phyloP scores from a whole-genome alignment of 164 flowering plant genomes.

The Taxillus chinensis region DNA sequence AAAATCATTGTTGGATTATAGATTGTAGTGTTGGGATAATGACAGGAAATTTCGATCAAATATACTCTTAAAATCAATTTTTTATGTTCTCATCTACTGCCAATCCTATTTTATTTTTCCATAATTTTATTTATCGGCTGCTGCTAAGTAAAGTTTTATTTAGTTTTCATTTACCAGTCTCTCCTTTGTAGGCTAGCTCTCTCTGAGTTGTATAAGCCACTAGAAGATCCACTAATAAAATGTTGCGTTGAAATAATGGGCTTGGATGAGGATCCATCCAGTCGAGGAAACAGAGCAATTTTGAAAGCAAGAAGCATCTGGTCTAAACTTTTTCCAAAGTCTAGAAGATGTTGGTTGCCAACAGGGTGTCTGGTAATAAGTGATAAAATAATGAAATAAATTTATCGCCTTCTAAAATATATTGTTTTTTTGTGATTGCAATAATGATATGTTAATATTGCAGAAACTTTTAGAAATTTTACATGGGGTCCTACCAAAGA shows the following conservation, averaged over 20 bases:
- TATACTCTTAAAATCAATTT: no score
- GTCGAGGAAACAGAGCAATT: slow-evolving; percentile 19
- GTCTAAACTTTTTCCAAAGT: slow-evolving; percentile 72
- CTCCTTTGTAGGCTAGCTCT: slow-evolving; percentile 18
- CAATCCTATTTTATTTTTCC: no score
- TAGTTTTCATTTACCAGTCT: neutral
- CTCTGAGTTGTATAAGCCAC: slow-evolving; percentile 63
- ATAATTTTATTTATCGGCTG: no score
- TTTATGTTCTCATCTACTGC: no score
- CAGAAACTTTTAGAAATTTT: slow-evolving; percentile 81
- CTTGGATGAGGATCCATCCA: slow-evolving; percentile 23
- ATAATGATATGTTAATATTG: slow-evolving; percentile 13
- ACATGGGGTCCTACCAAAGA: slow-evolving; percentile 79
- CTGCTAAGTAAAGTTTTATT: no score
- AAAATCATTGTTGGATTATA: no score
- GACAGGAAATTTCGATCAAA: no score
- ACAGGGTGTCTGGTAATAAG: slow-evolving; percentile 84
- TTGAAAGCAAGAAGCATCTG: slow-evolving; percentile 42
- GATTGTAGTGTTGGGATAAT: no score
- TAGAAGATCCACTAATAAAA: slow-evolving; percentile 62
- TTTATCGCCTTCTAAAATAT: neutral
- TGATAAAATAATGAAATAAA: slow-evolving; percentile 1
- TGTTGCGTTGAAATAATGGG: slow-evolving; percentile 61
- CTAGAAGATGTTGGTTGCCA: slow-evolving; percentile 88
- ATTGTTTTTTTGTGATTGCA: neutral